Evolutionary conservation across 75 land plant genomes (phyloP), one percentile per base, ranked within the genome.

Genomic region (Azolla pinnata): DNA sequence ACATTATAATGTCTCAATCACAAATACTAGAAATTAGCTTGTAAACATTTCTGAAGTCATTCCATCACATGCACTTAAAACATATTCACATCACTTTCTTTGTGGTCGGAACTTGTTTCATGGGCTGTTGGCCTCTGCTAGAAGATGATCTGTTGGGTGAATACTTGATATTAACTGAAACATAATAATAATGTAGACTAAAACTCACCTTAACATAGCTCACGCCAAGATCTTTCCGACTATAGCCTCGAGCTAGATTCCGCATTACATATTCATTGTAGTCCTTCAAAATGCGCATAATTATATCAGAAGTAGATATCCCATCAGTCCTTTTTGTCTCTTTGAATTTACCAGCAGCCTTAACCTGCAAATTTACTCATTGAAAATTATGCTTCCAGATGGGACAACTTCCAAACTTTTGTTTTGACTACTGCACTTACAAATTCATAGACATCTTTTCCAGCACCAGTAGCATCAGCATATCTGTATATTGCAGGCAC

Each of bases 251-350:
- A 42, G 78, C 86, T 54, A 88, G 65, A 55, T 88, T 86, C 10
- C 90, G 83, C 82, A 75, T 80, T n/a, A 88, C 87, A 75, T 88
- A 88, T 47, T 88, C 73, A 49, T 88, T 86, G 44, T 88, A 88
- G 38, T 88, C 95, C 42, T 86, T 88, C 4, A 88, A 60, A 31
- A 88, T 83, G 54, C 90, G 76, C 91, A 83, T 88, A 55, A 88
- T 86, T 12, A 88, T 29, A 42, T 86, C 95, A 1, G 95, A 86
- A 17, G 95, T 88, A 30, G 95, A 88, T 4, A 88, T 75, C 26
- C 95, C 95, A 19, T 86, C 86, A 2, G 95, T 88, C 1, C 90
- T 68, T 50, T 82, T 72, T 10, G 95, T 88, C 61, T 86, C 95
- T 63, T 82, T 80, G 40, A 88, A 88, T 34, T 70, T 83, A 8